These are phyloP conservation scores for Polysphondylium violaceum DNA, from an alignment of 78 protist species.

Conservation along the genomic window DNA sequence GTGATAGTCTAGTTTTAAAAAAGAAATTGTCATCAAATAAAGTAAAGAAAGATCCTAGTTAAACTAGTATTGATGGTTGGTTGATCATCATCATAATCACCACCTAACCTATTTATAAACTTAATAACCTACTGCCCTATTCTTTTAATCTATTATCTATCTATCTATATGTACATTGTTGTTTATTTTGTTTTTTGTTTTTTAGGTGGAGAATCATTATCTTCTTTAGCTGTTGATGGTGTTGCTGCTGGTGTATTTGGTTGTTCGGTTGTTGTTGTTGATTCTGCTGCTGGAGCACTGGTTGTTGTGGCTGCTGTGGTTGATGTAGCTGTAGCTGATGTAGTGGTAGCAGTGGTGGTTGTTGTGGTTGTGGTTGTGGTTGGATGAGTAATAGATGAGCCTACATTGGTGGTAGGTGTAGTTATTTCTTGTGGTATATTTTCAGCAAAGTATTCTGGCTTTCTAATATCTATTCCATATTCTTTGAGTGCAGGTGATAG, in stretches of 20 bases:
- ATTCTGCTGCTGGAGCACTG: background rate
- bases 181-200: constrained; percentile 28
- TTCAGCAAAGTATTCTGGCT: constrained; percentile 82
- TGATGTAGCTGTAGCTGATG: constrained; percentile 8
- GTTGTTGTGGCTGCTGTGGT: background rate
- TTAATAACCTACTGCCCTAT: no score
- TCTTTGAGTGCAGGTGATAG: constrained; percentile 70
- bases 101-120: no score
- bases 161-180: background rate
- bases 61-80: no score
- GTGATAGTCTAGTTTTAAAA: no score
- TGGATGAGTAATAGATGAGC: background rate
- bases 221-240: constrained; percentile 1
- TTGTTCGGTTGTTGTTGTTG: background rate
- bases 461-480: constrained; percentile 74
- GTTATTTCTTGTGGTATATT: constrained; percentile 42
- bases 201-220: background rate
- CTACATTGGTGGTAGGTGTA: background rate
- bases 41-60: no score
- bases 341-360: background rate
- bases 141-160: background rate
- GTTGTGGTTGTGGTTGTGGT: constrained; percentile 5
- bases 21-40: no score
- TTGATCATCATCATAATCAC: no score
- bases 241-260: constrained; percentile 7